phyloP scores from a whole-genome alignment of 148 eudicot species.

The Fallopia convolvulus region DNA sequence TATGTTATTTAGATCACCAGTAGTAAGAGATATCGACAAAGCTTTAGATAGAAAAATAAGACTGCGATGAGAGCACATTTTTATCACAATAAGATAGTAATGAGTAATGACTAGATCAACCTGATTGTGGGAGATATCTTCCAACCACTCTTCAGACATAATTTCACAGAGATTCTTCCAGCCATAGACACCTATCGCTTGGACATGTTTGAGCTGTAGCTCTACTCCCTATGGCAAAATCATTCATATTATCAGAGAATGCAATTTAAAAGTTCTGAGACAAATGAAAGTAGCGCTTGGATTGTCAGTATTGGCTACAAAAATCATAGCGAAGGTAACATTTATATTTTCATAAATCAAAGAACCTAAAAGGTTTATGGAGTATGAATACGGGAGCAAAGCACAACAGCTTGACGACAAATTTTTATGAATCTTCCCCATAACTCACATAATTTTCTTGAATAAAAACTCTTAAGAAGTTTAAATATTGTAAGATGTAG shows the following conservation, averaged over 20 bases:
- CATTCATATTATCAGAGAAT: background rate
- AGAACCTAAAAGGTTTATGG: background rate
- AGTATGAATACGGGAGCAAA: background rate
- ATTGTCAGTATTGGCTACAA: background rate
- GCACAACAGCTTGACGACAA: background rate
- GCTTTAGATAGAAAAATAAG: background rate
- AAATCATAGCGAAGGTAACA: background rate
- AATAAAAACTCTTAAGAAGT: background rate
- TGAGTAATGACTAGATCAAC: conserved; percentile 32
- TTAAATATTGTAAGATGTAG: background rate
- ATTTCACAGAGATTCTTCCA: conserved; percentile 77
- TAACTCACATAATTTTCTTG: background rate
- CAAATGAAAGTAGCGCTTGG: background rate
- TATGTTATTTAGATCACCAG: background rate
- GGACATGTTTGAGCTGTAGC: conserved; percentile 77
- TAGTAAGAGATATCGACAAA: background rate
- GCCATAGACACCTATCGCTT: conserved; percentile 86
- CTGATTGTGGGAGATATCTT: conserved; percentile 96
- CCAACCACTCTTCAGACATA: conserved; percentile 80
- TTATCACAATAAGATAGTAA: background rate
- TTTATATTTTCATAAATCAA: background rate
- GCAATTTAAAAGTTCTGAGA: background rate
- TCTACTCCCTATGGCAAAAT: conserved; percentile 68
- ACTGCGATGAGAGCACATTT: background rate
- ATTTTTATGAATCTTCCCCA: background rate